Evolutionary conservation across 2,329 filamentous ascomycete species (phyloP).

Genomic region (Penicillium aurantiogriseum): DNA sequence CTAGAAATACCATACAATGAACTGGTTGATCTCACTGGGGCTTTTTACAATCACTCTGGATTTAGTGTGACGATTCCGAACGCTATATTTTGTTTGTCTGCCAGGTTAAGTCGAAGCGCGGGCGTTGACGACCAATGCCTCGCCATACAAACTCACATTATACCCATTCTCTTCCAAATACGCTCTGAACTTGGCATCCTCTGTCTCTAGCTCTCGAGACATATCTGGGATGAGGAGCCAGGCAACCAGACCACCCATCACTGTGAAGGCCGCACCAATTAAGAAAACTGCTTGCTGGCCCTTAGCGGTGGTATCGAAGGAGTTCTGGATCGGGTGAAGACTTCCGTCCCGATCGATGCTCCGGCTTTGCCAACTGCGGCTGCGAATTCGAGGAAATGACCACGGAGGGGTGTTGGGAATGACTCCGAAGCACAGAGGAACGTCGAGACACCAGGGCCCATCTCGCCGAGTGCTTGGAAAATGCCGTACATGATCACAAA

Average conservation of each 20-base stretch:
- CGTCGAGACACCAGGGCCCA: constrained; percentile 50
- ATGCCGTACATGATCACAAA: constrained; percentile 53
- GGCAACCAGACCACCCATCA: constrained; percentile 46
- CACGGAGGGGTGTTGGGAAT: constrained; percentile 51
- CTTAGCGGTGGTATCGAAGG: constrained; percentile 42
- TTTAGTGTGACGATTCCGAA: background rate
- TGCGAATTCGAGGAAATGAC: constrained; percentile 51
- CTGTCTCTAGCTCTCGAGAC: constrained; percentile 43
- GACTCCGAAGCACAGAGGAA: constrained; percentile 45
- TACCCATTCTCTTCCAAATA: constrained; percentile 48
- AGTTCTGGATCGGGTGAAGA: constrained; percentile 53
- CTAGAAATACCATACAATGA: too few species aligned
- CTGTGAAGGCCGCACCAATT: constrained; percentile 52
- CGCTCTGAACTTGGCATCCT: constrained; percentile 47
- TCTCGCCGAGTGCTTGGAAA: constrained; percentile 51
- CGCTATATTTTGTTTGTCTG: background rate
- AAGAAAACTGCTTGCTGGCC: constrained; percentile 53
- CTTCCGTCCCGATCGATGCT: constrained; percentile 51
- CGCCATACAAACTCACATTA: constrained; percentile 24
- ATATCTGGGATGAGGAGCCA: constrained; percentile 51
- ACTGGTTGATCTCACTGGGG: background rate
- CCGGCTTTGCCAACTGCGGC: constrained; percentile 52
- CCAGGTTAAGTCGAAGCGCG: background rate
- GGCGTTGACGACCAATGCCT: constrained; percentile 7
- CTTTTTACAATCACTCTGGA: background rate